Evolutionary conservation across 208 protist genomes (phyloP).

Genomic region (Acanthamoeba culbertsoni): DNA sequence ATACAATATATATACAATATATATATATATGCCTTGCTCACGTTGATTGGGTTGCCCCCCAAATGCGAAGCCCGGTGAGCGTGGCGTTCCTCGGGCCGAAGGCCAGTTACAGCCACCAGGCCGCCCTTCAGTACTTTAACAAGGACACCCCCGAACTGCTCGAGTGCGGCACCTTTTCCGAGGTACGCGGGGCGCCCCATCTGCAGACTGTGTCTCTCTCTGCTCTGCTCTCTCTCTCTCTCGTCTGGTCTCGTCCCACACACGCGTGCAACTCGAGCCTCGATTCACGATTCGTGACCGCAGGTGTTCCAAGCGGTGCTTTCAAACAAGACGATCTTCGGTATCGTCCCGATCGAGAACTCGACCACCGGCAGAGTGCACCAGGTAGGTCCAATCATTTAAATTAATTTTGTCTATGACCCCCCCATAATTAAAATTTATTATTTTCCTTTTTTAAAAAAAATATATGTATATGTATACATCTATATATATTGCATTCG

Average conservation of each 20-base stretch:
- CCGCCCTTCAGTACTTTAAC: constrained; percentile 57
- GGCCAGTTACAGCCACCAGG: constrained; percentile 48
- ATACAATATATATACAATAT: too few relatives aligned
- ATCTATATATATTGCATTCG: too few relatives aligned
- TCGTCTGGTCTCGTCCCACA: background rate
- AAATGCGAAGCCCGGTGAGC: constrained; percentile 5
- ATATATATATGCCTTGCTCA: too few relatives aligned
- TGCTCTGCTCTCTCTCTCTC: too few relatives aligned
- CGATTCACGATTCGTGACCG: too few relatives aligned
- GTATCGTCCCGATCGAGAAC: constrained; percentile 61
- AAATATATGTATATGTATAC: too few relatives aligned
- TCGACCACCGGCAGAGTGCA: constrained; percentile 48
- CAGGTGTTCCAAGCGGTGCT: constrained; percentile 62
- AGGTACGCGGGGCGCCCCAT: too few relatives aligned
- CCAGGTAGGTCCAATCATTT: background rate
- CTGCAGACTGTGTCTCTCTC: too few relatives aligned
- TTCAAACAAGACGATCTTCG: constrained; percentile 60
- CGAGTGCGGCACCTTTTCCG: constrained; percentile 41
- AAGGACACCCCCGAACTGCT: background rate
- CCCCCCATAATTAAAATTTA: too few relatives aligned
- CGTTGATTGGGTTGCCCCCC: too few relatives aligned
- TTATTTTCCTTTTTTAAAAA: too few relatives aligned
- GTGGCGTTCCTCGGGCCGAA: background rate
- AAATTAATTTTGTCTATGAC: background rate
- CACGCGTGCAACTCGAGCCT: too few relatives aligned